These are phyloP conservation scores for Aspergillus pseudoviridinutans DNA, from an alignment of 2,329 filamentous ascomycete species.

Conservation along the genomic window DNA sequence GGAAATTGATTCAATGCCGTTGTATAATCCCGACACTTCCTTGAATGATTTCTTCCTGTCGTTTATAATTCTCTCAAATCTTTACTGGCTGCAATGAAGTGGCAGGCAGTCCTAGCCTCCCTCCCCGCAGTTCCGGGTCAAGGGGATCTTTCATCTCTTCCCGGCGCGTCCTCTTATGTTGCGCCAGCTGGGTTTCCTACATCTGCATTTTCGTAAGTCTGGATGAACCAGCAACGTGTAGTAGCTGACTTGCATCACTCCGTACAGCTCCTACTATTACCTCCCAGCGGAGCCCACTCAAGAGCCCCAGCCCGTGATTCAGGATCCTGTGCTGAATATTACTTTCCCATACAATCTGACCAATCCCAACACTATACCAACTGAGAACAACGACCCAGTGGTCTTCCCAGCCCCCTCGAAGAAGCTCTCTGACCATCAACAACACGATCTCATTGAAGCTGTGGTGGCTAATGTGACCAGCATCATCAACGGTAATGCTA, in stretches of 20 bases:
- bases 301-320: slow-evolving; percentile 52
- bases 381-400: slow-evolving; percentile 47
- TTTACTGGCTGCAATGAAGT: neutral
- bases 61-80: neutral
- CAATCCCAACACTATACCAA: slow-evolving; percentile 50
- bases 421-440: slow-evolving; percentile 40
- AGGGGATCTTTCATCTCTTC: slow-evolving; percentile 12
- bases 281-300: slow-evolving; percentile 42
- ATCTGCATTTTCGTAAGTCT: slow-evolving; percentile 43
- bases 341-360: slow-evolving; percentile 55
- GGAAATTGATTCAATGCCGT: no score
- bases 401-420: slow-evolving; percentile 47
- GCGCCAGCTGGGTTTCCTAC: slow-evolving; percentile 48
- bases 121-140: slow-evolving; percentile 2
- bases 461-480: slow-evolving; percentile 44
- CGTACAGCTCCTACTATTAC: slow-evolving; percentile 43
- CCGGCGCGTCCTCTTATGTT: slow-evolving; percentile 21
- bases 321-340: slow-evolving; percentile 52
- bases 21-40: neutral
- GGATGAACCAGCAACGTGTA: neutral
- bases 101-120: slow-evolving; percentile 10
- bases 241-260: neutral
- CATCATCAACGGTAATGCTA: slow-evolving; percentile 40
- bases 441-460: slow-evolving; percentile 40
- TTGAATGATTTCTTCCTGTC: neutral